A percentile compares a stretch with the other conserved stretches of the same genome.
phyloP scores from a whole-genome alignment of 2,329 filamentous ascomycete species.

The Fusarium acutatum region DNA sequence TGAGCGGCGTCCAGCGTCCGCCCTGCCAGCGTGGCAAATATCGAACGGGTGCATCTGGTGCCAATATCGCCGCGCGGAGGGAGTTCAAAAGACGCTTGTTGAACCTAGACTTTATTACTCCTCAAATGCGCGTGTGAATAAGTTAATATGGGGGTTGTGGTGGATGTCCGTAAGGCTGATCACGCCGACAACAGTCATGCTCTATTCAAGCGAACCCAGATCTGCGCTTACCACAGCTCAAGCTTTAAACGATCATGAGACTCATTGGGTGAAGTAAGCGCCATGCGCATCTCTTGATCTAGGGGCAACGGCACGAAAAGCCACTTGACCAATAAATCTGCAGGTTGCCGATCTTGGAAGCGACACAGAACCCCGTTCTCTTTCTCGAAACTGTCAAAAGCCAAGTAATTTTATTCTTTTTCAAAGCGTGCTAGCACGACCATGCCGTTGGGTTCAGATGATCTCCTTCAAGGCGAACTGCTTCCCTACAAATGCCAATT shows the following conservation, averaged over 20 bases:
- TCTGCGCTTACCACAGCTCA: slow-evolving; percentile 34
- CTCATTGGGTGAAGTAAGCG: slow-evolving; percentile 34
- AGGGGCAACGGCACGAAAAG: slow-evolving; percentile 11
- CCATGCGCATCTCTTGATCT: slow-evolving; percentile 31
- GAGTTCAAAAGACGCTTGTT: slow-evolving; percentile 1
- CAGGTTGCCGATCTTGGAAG: slow-evolving; percentile 27
- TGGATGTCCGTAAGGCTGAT: slow-evolving; percentile 17
- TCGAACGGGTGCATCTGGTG: slow-evolving; percentile 33
- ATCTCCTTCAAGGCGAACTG: not conserved
- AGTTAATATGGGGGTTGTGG: slow-evolving; percentile 2
- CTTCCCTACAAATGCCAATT: not conserved
- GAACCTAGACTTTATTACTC: not conserved
- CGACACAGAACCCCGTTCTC: slow-evolving; percentile 11
- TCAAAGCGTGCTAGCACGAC: not conserved
- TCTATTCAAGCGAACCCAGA: slow-evolving; percentile 24
- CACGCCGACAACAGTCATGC: not conserved
- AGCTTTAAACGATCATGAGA: slow-evolving; percentile 5
- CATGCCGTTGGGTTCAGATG: not conserved
- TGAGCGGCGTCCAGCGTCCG: slow-evolving; percentile 34
- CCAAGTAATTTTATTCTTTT: not conserved
- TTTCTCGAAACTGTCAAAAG: slow-evolving; percentile 3
- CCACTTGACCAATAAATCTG: slow-evolving; percentile 14
- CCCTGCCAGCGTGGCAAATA: slow-evolving; percentile 44
- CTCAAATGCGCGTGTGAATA: slow-evolving; percentile 10
- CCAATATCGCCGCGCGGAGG: slow-evolving; percentile 16